Evolutionary conservation across 768 basidiomycete genomes (phyloP), one percentile per base, ranked within the genome.

Genomic region (Rubroboletus pulcherrimus): DNA sequence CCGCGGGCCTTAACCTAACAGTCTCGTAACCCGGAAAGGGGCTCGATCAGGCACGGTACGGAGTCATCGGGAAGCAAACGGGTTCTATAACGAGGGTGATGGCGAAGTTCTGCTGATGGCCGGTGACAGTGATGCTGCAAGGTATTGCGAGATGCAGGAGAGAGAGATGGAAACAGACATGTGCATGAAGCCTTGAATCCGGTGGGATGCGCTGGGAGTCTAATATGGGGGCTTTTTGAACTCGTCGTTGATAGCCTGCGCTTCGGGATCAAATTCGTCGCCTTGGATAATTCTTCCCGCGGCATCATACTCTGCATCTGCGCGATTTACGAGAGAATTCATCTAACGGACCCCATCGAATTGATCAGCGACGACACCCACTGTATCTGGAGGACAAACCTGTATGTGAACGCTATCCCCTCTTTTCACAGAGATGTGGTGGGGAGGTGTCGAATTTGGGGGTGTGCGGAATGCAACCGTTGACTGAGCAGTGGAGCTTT

Each of bases 331-430:
- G 53, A 86, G 84, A 14, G 84, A 83, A 55, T 85, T 78, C 86
- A 88, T 88, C 85, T 88, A 57, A n/a, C 5, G 21, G n/a, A 33
- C 17, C 35, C 43, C 50, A n/a, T 68, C 43, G 49, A 51, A 53
- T 53, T 11, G 4, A 48, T 51, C 24, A 58, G 29, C 43, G 35
- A 8, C 10, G 8, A 30, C 7, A 37, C 43, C 31, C 3, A 49
- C 4, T 31, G 30, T 12, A 46, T 26, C 42, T 2, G 29, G 48
- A 42, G 37, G 46, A 57, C 63, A 51, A 49, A 83, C 85, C 74
- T 84, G 84, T 52, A 87, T 80, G 60, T 86, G 84, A 34, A 86
- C 77, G 26, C 80, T 79, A 55, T 81, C 77, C 26, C 75, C 63
- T 52, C 76, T 66, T 67, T 73, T 78, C 58, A 75, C 57, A 29